phyloP scores from a whole-genome alignment of 805 yeast genomes.

The Ascoidea asiatica region DNA sequence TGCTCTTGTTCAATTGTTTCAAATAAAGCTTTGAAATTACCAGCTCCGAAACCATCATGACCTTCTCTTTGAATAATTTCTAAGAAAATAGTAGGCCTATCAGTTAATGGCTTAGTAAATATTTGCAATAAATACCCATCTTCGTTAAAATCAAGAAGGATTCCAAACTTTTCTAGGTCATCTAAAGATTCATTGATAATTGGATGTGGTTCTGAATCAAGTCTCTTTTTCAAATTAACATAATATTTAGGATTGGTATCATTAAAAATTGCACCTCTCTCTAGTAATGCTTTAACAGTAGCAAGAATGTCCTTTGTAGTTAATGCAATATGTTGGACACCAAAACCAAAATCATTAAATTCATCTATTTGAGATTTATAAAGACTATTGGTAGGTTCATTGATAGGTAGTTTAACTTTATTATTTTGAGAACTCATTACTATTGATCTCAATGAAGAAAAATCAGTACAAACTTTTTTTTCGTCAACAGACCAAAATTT shows the following conservation, averaged over 20 bases:
- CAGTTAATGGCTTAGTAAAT: constrained; percentile 64
- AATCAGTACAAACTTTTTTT: constrained; percentile 53
- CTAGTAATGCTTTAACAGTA: constrained; percentile 37
- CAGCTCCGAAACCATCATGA: constrained; percentile 82
- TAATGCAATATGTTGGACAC: constrained; percentile 75
- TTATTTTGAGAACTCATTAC: constrained; percentile 67
- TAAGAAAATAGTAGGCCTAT: constrained; percentile 70
- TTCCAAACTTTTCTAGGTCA: constrained; percentile 33
- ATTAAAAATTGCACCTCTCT: constrained; percentile 64
- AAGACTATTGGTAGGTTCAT: constrained; percentile 66
- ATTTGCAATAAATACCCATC: constrained; percentile 68
- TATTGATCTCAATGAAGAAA: constrained; percentile 54
- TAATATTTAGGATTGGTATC: constrained; percentile 47
- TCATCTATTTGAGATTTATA: constrained; percentile 73
- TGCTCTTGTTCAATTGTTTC: constrained; percentile 77
- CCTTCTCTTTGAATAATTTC: constrained; percentile 72
- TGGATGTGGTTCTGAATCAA: constrained; percentile 29
- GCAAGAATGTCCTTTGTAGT: constrained; percentile 45
- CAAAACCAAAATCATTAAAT: constrained; percentile 69
- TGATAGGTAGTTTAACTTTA: constrained; percentile 63
- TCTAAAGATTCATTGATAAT: constrained; percentile 38
- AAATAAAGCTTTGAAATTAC: constrained; percentile 72
- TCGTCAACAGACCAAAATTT: constrained; percentile 82
- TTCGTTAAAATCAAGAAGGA: constrained; percentile 68
- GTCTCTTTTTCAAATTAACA: constrained; percentile 27